These are phyloP conservation scores for Hypoxylon sp. DNA, from an alignment of 2,329 filamentous ascomycete genomes.

Conservation along the genomic window DNA sequence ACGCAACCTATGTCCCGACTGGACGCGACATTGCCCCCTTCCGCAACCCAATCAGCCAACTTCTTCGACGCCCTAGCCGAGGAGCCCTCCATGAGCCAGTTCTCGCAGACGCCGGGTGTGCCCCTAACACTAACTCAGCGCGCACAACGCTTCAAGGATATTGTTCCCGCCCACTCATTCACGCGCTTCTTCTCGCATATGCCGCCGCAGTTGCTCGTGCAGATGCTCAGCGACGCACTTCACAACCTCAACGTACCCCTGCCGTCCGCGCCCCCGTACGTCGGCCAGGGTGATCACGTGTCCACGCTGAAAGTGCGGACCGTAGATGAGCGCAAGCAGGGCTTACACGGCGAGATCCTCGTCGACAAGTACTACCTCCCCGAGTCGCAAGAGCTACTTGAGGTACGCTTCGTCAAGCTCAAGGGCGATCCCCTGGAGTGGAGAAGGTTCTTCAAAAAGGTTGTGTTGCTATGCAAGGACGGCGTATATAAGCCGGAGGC, in stretches of 20 bases:
- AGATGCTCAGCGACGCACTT: slow-evolving; percentile 83
- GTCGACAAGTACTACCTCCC: slow-evolving; percentile 74
- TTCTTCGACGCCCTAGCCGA: slow-evolving; percentile 78
- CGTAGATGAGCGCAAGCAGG: slow-evolving; percentile 78
- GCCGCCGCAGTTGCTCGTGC: slow-evolving; percentile 79
- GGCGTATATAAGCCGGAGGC: slow-evolving; percentile 75
- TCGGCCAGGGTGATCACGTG: slow-evolving; percentile 66
- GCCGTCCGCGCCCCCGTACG: slow-evolving; percentile 61
- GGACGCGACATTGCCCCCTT: slow-evolving; percentile 56
- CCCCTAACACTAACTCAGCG: slow-evolving; percentile 89
- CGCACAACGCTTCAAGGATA: slow-evolving; percentile 89
- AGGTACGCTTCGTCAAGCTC: slow-evolving; percentile 92
- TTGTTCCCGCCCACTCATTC: slow-evolving; percentile 87
- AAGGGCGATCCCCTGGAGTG: slow-evolving; percentile 98
- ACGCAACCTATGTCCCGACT: slow-evolving; percentile 62
- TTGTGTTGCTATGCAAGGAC: slow-evolving; percentile 89
- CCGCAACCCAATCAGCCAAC: slow-evolving; percentile 51
- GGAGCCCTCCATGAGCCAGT: slow-evolving; percentile 89
- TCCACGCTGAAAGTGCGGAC: slow-evolving; percentile 80
- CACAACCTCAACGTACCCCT: slow-evolving; percentile 87
- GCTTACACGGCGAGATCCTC: slow-evolving; percentile 79
- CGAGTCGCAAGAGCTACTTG: slow-evolving; percentile 73
- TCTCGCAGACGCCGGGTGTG: slow-evolving; percentile 81
- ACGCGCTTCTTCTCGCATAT: slow-evolving; percentile 93
- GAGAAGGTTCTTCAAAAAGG: slow-evolving; percentile 95